Percentiles rank a stretch among this genome's conserved stretches.
Conservation (phyloP, 768 basidiomycete species). For the Serendipita sp. region DNA sequence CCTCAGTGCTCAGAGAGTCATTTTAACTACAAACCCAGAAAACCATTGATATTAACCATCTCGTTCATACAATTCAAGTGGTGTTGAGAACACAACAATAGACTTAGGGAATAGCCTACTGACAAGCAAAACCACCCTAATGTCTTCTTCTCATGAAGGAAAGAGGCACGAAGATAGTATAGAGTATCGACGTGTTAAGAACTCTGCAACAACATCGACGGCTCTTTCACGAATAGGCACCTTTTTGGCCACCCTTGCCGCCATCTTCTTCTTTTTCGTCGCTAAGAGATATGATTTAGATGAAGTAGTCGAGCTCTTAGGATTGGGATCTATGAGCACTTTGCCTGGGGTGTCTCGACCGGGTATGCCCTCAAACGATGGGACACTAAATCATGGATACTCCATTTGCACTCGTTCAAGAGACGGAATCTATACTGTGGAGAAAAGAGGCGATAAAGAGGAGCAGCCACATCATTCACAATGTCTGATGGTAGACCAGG, state of each 20-base stretch:
- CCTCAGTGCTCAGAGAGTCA: too few relatives aligned
- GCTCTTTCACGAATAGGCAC: neutral
- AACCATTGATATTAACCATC: too few relatives aligned
- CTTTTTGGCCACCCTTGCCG: neutral
- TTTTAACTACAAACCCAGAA: too few relatives aligned
- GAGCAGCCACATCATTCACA: neutral
- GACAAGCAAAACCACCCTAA: too few relatives aligned
- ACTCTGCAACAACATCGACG: neutral
- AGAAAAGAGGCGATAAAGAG: slow-evolving; percentile 32
- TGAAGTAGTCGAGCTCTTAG: neutral
- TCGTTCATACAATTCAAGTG: too few relatives aligned
- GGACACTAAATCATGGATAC: neutral
- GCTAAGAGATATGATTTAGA: neutral
- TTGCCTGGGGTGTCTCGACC: neutral
- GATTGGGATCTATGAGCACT: neutral
- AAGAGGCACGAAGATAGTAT: neutral
- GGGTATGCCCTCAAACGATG: neutral
- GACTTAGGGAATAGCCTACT: too few relatives aligned
- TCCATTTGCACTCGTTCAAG: neutral
- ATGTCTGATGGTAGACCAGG: slow-evolving; percentile 30
- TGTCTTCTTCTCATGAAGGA: too few relatives aligned
- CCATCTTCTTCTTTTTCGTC: neutral
- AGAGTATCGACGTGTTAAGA: neutral
- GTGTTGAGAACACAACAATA: too few relatives aligned
- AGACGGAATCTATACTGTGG: slow-evolving; percentile 48